Base-by-base conservation (phyloP, 306 rosid species). In the Amphicarpaea edgeworthii region DNA sequence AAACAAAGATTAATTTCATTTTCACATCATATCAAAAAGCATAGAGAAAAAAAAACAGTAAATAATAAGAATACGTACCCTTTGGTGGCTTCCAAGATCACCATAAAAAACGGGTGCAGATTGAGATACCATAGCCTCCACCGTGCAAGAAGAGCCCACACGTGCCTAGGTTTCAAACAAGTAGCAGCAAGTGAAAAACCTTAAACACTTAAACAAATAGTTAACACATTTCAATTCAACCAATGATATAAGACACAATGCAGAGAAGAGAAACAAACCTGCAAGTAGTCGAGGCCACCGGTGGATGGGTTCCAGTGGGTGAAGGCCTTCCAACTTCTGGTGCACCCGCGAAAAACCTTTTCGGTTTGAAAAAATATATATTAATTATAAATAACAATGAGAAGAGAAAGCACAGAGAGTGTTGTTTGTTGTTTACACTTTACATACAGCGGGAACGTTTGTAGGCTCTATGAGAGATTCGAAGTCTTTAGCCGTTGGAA, bases 121-220 rank as follows among this genome's bases (percentile, higher is more conserved):
- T 70, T 74, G 82, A 62, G 98, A 88, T 0, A 89, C 77, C 99
- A 96, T 96, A 46, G 96, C 96, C 88, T 89, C 99, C 89, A 92
- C 98, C 80, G 54, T 75, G 61, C 82, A 85, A 12, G 87, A 85
- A 12, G 87, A 87, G 53, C 99, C 99, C 17, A 81, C 89, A 14
- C 93, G 87, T 67, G 82, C 94, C 96, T 89, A 46, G 1, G 66
- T 70, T 70, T 38, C 72, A 79, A 77, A 20, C 45, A 69, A 5
- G 17, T 41, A 41, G 47, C 67, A 66, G 21, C 41, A 76, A 62
- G 32, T 32, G 60, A 78, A 45, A 32, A 32, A 45, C 1, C 26
- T 34, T 68, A 16, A 78, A 59, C 55, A 49, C 26, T 34, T 68
- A 16, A 78, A 59, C 55, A 49, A 1, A 32, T 9, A 21, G 40